Conservation (phyloP, 2,329 filamentous ascomycete genomes). For the Penicillium sp. region DNA sequence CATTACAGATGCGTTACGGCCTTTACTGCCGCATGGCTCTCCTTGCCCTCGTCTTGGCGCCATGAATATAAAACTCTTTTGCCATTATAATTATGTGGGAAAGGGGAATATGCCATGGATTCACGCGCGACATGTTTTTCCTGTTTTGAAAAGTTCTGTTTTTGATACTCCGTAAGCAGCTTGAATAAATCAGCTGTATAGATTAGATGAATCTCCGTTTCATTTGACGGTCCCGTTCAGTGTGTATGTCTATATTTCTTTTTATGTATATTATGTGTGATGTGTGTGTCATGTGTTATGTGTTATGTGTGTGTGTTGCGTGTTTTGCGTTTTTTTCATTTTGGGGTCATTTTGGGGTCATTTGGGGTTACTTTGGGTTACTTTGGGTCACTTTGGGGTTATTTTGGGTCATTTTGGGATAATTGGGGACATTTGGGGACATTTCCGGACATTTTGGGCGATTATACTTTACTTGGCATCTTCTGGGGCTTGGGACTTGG, state of each 20-base stretch:
- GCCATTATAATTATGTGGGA: conserved; percentile 17
- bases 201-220: conserved; percentile 39
- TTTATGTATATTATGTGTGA: conserved; percentile 23
- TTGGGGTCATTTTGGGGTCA: background rate
- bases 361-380: conserved; percentile 6
- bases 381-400: background rate
- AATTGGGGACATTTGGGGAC: background rate
- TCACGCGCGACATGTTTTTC: conserved; percentile 24
- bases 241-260: conserved; percentile 16
- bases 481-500: background rate
- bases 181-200: conserved; percentile 32
- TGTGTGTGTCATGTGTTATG: conserved; percentile 6
- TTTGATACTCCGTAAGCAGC: conserved; percentile 33
- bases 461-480: background rate
- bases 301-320: conserved; percentile 19
- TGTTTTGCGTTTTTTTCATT: conserved; percentile 10
- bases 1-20: conserved; percentile 84
- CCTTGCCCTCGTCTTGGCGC: conserved; percentile 84
- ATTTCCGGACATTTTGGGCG: no score
- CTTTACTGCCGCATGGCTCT: conserved; percentile 98
- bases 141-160: conserved; percentile 33
- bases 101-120: conserved; percentile 18
- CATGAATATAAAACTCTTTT: conserved; percentile 34
- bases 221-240: conserved; percentile 27
- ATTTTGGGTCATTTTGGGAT: conserved; percentile 11